Conservation (phyloP, 768 basidiomycete genomes). For the Tylopilus sp. region DNA sequence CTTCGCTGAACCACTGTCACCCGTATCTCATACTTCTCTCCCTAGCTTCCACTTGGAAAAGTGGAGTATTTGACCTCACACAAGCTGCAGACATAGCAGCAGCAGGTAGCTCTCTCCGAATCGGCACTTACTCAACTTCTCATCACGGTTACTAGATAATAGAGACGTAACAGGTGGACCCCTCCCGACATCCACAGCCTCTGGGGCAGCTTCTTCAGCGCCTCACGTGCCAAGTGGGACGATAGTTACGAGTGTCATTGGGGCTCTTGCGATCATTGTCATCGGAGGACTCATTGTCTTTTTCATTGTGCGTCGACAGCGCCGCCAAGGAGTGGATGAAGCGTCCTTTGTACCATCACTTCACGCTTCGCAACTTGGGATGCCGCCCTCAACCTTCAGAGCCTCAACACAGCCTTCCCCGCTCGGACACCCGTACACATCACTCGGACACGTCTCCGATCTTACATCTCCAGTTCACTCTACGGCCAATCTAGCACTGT, state of each 20-base stretch:
- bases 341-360: not conserved
- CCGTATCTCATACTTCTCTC: constrained; percentile 1
- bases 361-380: not conserved
- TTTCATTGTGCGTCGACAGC: constrained; percentile 10
- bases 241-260: constrained; percentile 24
- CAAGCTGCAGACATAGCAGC: constrained; percentile 6
- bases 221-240: constrained; percentile 10
- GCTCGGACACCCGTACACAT: not conserved
- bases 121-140: not conserved
- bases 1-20: not conserved
- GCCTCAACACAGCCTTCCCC: not conserved
- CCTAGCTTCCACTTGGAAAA: constrained; percentile 18
- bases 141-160: not conserved
- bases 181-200: constrained; percentile 9
- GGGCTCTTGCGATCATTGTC: constrained; percentile 11
- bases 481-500: constrained; percentile 5
- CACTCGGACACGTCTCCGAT: not conserved
- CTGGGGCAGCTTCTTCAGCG: constrained; percentile 4
- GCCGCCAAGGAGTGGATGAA: not conserved
- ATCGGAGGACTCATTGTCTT: constrained; percentile 12
- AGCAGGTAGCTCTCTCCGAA: constrained; percentile 8
- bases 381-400: not conserved
- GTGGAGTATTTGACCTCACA: constrained; percentile 11
- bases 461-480: constrained; percentile 10
- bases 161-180: constrained; percentile 18